phyloP scores from a whole-genome alignment of 83 land plant species.

The Larix sibirica region DNA sequence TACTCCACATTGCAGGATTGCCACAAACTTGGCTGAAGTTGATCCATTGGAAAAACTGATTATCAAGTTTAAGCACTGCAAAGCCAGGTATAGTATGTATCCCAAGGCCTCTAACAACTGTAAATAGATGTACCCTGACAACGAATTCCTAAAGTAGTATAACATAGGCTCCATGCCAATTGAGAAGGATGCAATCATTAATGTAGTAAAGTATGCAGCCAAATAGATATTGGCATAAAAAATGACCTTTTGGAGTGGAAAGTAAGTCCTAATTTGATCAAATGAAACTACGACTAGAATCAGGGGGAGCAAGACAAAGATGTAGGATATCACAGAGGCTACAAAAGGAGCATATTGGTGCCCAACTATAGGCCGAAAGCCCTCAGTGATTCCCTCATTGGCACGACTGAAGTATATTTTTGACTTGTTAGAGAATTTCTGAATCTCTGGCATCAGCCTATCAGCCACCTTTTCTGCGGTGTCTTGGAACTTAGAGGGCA shows the following conservation, averaged over 20 bases:
- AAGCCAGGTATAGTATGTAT: slow-evolving; percentile 68
- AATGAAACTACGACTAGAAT: slow-evolving; percentile 58
- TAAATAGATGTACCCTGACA: slow-evolving; percentile 53
- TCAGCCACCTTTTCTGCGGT: slow-evolving; percentile 57
- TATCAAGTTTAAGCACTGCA: slow-evolving; percentile 59
- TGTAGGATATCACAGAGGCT: slow-evolving; percentile 56
- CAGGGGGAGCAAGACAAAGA: slow-evolving; percentile 69
- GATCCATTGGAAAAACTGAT: slow-evolving; percentile 45
- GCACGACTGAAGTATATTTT: slow-evolving; percentile 57
- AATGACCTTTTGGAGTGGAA: slow-evolving; percentile 67
- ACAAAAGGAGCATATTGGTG: slow-evolving; percentile 63
- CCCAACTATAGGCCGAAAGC: slow-evolving; percentile 71
- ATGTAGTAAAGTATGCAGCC: slow-evolving; percentile 76
- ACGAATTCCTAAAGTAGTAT: slow-evolving; percentile 71
- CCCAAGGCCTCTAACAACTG: slow-evolving; percentile 79
- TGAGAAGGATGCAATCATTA: slow-evolving; percentile 47
- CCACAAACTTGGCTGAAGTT: slow-evolving; percentile 42
- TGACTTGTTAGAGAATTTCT: slow-evolving; percentile 67
- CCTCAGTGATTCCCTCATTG: slow-evolving; percentile 55
- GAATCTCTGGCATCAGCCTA: slow-evolving; percentile 65
- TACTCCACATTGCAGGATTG: slow-evolving; percentile 64
- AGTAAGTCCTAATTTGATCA: slow-evolving; percentile 51
- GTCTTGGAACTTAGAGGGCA: slow-evolving; percentile 58
- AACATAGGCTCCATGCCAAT: slow-evolving; percentile 78
- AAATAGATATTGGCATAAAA: slow-evolving; percentile 75